Evolutionary conservation across 352 stramenopile species (phyloP), one percentile per base, ranked within the genome.

Genomic region (Pythium phragmiticola): DNA sequence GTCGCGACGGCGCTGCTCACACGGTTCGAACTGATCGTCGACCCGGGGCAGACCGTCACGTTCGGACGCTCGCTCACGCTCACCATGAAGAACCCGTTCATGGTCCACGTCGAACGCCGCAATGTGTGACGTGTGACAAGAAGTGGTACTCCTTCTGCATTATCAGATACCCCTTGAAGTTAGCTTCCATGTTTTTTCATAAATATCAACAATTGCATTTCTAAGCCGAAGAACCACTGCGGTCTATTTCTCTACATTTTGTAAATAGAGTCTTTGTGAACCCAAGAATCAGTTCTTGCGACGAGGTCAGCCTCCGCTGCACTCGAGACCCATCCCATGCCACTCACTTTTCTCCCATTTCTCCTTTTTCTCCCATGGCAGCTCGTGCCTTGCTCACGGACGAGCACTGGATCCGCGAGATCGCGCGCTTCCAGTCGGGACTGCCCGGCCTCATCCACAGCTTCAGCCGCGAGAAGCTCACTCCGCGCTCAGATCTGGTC

Each of bases 11-110:
- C 70, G 5, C 49, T 96, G 26, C 41, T 96, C 23, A 70, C 69
- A 37, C 82, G 81, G 41, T 94, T 92, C 34, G 57, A 78, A 21
- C 54, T 95, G 13, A 30, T 76, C 23, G 42, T 86, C 8, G 17
- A 72, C 28, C 62, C 73, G 3, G 58, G 60, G 0, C 59, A 85
- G 41, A 19, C 62, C 0, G 54, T 85, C 47, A 84, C 68, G 54
- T 88, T 82, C 66, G 76, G 74, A 17, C 48, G 74, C 17, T 89
- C 78, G 21, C 43, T 88, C 30, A 84, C 80, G 41, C 54, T 88
- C 46, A 74, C 78, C 0, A 57, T 88, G 4, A 76, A 76, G 48
- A 68, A 52, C 11, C 42, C 48, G n/a, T 63, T 70, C 36, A 30
- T 63, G 17, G 19, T 63, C 26, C 36, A 46, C 21, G 51, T 23